These are phyloP conservation scores for Litchi chinensis DNA, from an alignment of 345 rosid genomes.

Conservation along the genomic window DNA sequence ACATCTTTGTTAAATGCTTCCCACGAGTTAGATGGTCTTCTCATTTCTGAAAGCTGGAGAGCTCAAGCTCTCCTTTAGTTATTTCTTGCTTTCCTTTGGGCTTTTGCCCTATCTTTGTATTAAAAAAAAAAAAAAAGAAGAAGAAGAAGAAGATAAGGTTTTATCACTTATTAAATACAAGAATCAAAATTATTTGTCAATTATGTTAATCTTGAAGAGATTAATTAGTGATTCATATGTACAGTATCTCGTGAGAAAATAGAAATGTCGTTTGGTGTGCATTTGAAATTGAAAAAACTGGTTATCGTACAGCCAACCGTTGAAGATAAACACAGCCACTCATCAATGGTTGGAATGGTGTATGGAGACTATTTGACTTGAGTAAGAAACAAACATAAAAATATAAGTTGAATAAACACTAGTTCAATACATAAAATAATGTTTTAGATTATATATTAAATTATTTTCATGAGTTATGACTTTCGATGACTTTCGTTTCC, in stretches of 20 bases:
- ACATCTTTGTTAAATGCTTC: too few relatives aligned
- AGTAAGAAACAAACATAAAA: slow-evolving; percentile 1
- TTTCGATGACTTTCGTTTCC: not conserved
- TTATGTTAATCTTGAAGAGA: too few relatives aligned
- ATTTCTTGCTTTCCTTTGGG: too few relatives aligned
- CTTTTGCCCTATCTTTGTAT: too few relatives aligned
- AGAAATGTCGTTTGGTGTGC: not conserved
- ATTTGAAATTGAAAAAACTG: not conserved
- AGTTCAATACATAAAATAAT: not conserved
- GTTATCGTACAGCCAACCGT: not conserved
- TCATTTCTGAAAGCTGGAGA: too few relatives aligned
- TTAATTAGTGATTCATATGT: too few relatives aligned
- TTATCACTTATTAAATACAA: too few relatives aligned
- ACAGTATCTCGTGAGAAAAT: not conserved
- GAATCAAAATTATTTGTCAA: too few relatives aligned
- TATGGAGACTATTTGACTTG: slow-evolving; percentile 13
- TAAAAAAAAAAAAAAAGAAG: too few relatives aligned
- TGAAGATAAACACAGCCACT: slow-evolving; percentile 6
- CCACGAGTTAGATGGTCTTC: too few relatives aligned
- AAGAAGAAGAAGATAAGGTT: too few relatives aligned
- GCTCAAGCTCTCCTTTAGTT: too few relatives aligned
- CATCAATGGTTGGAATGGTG: slow-evolving; percentile 25
- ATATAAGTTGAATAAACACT: not conserved
- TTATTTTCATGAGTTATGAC: slow-evolving; percentile 2
- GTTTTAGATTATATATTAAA: not conserved